Evolutionary conservation across 2,329 filamentous ascomycete genomes (phyloP).

Genomic region (Sarocladium brachiariae): DNA sequence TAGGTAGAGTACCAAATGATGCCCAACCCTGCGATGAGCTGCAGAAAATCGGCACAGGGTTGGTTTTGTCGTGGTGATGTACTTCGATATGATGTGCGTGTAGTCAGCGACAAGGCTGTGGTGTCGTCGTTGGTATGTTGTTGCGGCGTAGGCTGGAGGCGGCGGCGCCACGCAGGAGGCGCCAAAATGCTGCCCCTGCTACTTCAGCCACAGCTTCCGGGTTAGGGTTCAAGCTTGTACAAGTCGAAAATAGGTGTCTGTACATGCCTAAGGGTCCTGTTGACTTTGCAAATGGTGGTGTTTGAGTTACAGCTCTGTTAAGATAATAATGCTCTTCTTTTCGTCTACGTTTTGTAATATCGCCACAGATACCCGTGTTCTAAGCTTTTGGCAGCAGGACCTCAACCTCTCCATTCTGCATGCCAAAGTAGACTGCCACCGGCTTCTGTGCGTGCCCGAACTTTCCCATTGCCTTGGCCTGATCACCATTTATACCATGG

Average conservation of each 20-base stretch:
- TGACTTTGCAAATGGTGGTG: too few species aligned
- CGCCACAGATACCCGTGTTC: neutral
- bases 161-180: neutral
- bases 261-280: too few species aligned
- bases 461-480: slow-evolving; percentile 48
- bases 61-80: neutral
- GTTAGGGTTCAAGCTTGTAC: too few species aligned
- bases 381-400: slow-evolving; percentile 23
- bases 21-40: too few species aligned
- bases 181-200: neutral
- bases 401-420: slow-evolving; percentile 66
- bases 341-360: neutral
- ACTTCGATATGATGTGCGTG: neutral
- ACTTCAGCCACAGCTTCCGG: slow-evolving; percentile 1
- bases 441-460: slow-evolving; percentile 77
- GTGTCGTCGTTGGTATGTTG: too few species aligned
- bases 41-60: neutral
- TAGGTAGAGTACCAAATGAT: too few species aligned
- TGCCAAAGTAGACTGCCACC: slow-evolving; percentile 89
- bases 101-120: slow-evolving; percentile 1
- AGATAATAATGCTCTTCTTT: neutral
- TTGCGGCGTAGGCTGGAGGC: too few species aligned
- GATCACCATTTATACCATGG: slow-evolving; percentile 68
- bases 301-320: too few species aligned
- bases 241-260: too few species aligned